Evolutionary conservation across 495 filamentous ascomycete genomes (phyloP), one percentile per base, ranked within the genome.

Genomic region (Trichoderma gamsii): DNA sequence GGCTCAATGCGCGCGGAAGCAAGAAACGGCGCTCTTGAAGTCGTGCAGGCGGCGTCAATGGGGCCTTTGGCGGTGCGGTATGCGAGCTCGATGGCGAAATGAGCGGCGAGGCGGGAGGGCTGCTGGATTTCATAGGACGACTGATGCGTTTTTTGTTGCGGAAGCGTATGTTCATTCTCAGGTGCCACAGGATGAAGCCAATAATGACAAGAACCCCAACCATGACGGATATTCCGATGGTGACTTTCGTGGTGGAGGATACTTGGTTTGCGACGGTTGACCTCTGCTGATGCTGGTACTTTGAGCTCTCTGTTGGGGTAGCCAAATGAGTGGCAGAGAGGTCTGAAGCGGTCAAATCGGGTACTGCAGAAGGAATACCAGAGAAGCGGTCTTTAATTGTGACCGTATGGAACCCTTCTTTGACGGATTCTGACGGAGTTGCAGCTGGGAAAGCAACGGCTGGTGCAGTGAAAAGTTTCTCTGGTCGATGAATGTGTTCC

Each of bases 41-140:
- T 8, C 79, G 79, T 11, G 79, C 76, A 4, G 79, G 81, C 13
- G 81, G 79, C 7, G 75, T 80, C 29, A 80, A 67, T 6, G 72
- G 68, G 9, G 18, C 23, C 4, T 68, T 32, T 6, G 71, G 69
- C 16, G 66, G 63, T 18, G 69, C 69, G 41, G 69, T 71, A 16
- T 75, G 69, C 18, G 71, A 72, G 16, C 70, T 70, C 4, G 78
- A 75, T 1, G 80, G 73, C 21, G 77, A 75, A 64, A 81, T 81
- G 7, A 82, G 69, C 4, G 77, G 79, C 41, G 79, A 77, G 16
- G 73, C 76, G 41, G 69, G 75, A 16, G 69, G 66, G 8, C 65
- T 66, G 21, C 68, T 70, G n/a, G 68, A 67, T 44, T 59, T 67
- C 25, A 63, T 65, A 49, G 56, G 71, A 27, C 69, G 68, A 38